Percentiles rank a stretch among this genome's conserved stretches.
phyloP scores from a whole-genome alignment of 306 rosid species.

The Prunus dulcis region DNA sequence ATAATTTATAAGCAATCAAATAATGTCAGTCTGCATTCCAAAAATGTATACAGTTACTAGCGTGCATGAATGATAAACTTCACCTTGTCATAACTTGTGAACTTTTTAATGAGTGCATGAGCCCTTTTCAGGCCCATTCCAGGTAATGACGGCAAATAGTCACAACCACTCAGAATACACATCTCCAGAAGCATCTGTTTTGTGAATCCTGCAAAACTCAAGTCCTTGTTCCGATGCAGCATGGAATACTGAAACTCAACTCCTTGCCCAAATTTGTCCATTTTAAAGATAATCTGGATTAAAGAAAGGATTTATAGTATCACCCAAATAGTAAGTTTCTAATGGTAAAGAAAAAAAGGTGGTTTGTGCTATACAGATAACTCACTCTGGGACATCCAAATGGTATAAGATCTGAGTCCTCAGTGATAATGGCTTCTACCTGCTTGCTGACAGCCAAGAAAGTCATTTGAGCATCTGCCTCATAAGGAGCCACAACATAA shows the following conservation, averaged over 20 bases:
- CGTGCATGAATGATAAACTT: slow-evolving; percentile 15
- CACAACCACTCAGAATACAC: slow-evolving; percentile 98
- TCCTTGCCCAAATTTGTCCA: slow-evolving; percentile 96
- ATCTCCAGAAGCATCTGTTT: slow-evolving; percentile 89
- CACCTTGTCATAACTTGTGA: slow-evolving; percentile 80
- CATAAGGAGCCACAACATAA: slow-evolving; percentile 91
- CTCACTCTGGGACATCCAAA: slow-evolving; percentile 95
- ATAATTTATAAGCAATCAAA: background rate
- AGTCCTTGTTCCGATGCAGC: slow-evolving; percentile 76
- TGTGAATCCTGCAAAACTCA: slow-evolving; percentile 75
- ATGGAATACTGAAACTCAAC: slow-evolving; percentile 67
- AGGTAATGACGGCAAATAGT: slow-evolving; percentile 85
- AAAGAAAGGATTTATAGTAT: slow-evolving; percentile 19
- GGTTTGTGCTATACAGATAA: slow-evolving; percentile 1
- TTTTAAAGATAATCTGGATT: slow-evolving; percentile 84
- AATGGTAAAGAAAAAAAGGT: background rate
- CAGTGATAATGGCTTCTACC: slow-evolving; percentile 89
- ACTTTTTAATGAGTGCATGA: slow-evolving; percentile 67
- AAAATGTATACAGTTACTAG: background rate
- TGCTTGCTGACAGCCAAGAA: slow-evolving; percentile 73
- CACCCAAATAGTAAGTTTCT: background rate
- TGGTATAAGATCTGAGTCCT: slow-evolving; percentile 94
- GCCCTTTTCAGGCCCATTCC: slow-evolving; percentile 99
- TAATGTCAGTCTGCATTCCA: background rate
- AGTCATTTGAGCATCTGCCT: slow-evolving; percentile 97